A percentile compares a stretch with the other conserved stretches of the same genome.
These are phyloP conservation scores for Pelargonium australe DNA, from an alignment of 441 rosid genomes.

Conservation along the genomic window DNA sequence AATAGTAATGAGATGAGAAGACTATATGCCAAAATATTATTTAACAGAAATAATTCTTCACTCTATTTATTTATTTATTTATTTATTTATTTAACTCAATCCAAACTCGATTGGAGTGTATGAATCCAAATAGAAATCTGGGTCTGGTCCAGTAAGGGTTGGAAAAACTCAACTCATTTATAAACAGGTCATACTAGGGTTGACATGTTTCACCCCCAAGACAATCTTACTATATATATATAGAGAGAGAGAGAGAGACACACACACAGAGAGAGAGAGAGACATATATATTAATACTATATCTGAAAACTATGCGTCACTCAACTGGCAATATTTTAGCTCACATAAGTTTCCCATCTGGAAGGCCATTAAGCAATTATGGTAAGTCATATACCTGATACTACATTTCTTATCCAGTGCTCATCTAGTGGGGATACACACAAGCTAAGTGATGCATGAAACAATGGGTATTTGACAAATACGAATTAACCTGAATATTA, in stretches of 20 bases:
- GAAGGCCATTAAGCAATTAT: not conserved
- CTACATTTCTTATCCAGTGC: not conserved
- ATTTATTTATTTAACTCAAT: too few species aligned
- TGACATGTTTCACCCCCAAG: not conserved
- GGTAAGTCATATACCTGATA: not conserved
- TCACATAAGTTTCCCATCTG: not conserved
- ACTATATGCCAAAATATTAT: not conserved
- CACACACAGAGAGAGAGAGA: too few species aligned
- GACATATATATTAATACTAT: not conserved
- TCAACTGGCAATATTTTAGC: slow-evolving; percentile 2
- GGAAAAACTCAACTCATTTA: not conserved
- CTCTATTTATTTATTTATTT: not conserved
- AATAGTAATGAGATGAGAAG: not conserved
- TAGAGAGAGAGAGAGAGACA: too few species aligned
- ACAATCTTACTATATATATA: not conserved
- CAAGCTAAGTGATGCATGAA: not conserved
- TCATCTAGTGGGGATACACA: not conserved
- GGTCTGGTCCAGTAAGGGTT: not conserved
- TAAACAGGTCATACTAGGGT: not conserved
- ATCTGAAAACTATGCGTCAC: not conserved
- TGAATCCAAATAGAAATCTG: not conserved
- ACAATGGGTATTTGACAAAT: not conserved
- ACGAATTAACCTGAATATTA: not conserved
- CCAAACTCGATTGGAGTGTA: not conserved
- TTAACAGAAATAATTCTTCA: not conserved